Evolutionary conservation across 2,329 filamentous ascomycete species (phyloP), one percentile per base, ranked within the genome.

Genomic region (Paradendryphiella salina): DNA sequence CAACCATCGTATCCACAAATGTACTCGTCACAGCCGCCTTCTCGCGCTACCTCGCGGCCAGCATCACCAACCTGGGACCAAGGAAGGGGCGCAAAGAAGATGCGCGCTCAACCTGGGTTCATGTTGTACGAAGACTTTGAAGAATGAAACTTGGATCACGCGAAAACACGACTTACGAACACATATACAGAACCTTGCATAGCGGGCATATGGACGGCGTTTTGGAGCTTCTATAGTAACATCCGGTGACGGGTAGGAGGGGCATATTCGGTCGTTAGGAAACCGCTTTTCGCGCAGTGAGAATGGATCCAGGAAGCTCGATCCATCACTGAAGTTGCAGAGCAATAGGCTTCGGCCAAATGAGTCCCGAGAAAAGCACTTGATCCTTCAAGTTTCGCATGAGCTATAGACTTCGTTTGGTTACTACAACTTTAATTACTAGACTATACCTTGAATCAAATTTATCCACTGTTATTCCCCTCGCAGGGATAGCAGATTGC

Each of bases 51-150:
- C 6, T 61, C 59, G 35, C 51, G 66, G 21, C 65, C 66, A 33
- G 64, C 65, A 10, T 69, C 66, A 10, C 66, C 66, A 15, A 60
- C 61, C 2, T 69, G 65, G 65, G 64, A 67, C 9, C 62, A 67
- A 45, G 64, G 63, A 14, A 32, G 56, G 23, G 49, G 50, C 17
- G 56, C 48, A 4, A 65, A 64, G 46, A 65, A 65, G 48, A 65
- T 65, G 55, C 57, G 52, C 20, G 44, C 49, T 14, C 54, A 52
- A 13, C 51, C 52, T 13, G 50, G 52, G n/a, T 61, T 61, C 54
- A 57, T 59, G 52, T 44, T 61, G 36, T 56, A 51, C 23, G 59
- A 61, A 31, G 56, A 59, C 39, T 50, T 54, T 20, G 54, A 61
- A 35, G 56, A 61, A 46, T 61, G 35, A 50, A 18, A 20, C 15